phyloP scores from a whole-genome alignment of 1,284 basidiomycete species.

The Moesziomyces sp. region DNA sequence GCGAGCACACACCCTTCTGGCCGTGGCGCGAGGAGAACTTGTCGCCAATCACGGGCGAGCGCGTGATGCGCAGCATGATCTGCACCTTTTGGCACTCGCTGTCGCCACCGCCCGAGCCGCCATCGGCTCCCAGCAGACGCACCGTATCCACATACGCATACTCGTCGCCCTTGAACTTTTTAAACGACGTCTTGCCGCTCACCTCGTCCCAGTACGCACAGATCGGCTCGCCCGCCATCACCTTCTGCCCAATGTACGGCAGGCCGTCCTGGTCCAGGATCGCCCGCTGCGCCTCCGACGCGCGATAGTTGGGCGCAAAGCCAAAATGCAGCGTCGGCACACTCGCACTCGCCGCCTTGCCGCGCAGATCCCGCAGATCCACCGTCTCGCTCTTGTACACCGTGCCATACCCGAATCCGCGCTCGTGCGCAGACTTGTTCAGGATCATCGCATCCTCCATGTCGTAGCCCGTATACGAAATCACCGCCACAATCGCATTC shows the following conservation, averaged over 20 bases:
- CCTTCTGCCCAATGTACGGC: slow-evolving; percentile 79
- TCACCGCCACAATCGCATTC: slow-evolving; percentile 98
- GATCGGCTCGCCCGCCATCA: slow-evolving; percentile 80
- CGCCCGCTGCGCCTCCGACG: slow-evolving; percentile 67
- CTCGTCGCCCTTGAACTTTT: slow-evolving; percentile 98
- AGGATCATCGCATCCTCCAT: slow-evolving; percentile 99
- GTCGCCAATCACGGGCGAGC: slow-evolving; percentile 97
- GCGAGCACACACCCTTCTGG: slow-evolving; percentile 99
- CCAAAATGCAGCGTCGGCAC: slow-evolving; percentile 78
- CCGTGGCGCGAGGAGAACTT: slow-evolving; percentile 99
- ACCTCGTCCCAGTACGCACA: slow-evolving; percentile 86
- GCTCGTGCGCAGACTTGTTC: slow-evolving; percentile 98
- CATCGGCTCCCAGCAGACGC: slow-evolving; percentile 86
- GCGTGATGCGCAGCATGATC: slow-evolving; percentile 90
- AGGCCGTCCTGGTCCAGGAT: slow-evolving; percentile 86
- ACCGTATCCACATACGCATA: slow-evolving; percentile 90
- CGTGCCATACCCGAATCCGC: slow-evolving; percentile 96
- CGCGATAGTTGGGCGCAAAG: slow-evolving; percentile 72
- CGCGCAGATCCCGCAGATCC: slow-evolving; percentile 81
- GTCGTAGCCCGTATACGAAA: slow-evolving; percentile 99
- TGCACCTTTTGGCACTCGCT: slow-evolving; percentile 91
- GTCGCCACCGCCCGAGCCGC: slow-evolving; percentile 73
- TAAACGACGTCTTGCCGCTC: slow-evolving; percentile 82
- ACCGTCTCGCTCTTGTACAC: slow-evolving; percentile 95
- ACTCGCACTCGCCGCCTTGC: slow-evolving; percentile 57